Evolutionary conservation across 1,284 basidiomycete genomes (phyloP).

Genomic region (Tylopilus sp.): DNA sequence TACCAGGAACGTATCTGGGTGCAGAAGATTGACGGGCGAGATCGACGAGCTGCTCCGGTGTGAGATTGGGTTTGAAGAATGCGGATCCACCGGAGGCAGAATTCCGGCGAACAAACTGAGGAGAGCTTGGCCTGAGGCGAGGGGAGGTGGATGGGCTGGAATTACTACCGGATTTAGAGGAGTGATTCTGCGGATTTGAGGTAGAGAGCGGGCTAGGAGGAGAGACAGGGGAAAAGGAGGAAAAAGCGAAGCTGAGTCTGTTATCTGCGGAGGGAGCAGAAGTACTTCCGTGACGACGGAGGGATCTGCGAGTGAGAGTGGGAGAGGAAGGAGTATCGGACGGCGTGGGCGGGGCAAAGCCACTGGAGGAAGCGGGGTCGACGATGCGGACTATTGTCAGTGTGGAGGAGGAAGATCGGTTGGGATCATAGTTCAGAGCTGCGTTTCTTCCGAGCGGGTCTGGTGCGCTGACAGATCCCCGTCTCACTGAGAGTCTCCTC

Average conservation of each 20-base stretch:
- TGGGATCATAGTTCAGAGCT: slow-evolving; percentile 48
- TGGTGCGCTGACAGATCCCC: slow-evolving; percentile 61
- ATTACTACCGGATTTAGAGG: slow-evolving; percentile 9
- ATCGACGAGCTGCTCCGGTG: slow-evolving; percentile 65
- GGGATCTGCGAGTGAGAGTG: slow-evolving; percentile 20
- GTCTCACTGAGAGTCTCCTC: slow-evolving; percentile 49
- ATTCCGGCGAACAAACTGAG: slow-evolving; percentile 34
- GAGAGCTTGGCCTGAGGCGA: slow-evolving; percentile 46
- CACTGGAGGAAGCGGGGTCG: slow-evolving; percentile 16
- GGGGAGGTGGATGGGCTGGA: slow-evolving; percentile 42
- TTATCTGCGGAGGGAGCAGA: slow-evolving; percentile 32
- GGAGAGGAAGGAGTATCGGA: slow-evolving; percentile 34
- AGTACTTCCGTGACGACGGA: slow-evolving; percentile 31
- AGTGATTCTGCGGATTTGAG: slow-evolving; percentile 13
- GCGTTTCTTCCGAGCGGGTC: slow-evolving; percentile 62
- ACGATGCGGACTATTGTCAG: slow-evolving; percentile 70
- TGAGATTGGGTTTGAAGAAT: slow-evolving; percentile 44
- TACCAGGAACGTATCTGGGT: slow-evolving; percentile 36
- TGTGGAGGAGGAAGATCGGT: slow-evolving; percentile 54
- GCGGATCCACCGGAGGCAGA: slow-evolving; percentile 27
- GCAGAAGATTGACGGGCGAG: slow-evolving; percentile 59
- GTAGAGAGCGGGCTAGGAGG: slow-evolving; percentile 10
- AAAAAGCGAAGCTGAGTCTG: slow-evolving; percentile 64
- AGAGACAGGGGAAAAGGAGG: slow-evolving; percentile 47
- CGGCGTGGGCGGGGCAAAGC: slow-evolving; percentile 6